phyloP scores from a whole-genome alignment of 768 basidiomycete species.

The Lepiota brunneoincarnata region DNA sequence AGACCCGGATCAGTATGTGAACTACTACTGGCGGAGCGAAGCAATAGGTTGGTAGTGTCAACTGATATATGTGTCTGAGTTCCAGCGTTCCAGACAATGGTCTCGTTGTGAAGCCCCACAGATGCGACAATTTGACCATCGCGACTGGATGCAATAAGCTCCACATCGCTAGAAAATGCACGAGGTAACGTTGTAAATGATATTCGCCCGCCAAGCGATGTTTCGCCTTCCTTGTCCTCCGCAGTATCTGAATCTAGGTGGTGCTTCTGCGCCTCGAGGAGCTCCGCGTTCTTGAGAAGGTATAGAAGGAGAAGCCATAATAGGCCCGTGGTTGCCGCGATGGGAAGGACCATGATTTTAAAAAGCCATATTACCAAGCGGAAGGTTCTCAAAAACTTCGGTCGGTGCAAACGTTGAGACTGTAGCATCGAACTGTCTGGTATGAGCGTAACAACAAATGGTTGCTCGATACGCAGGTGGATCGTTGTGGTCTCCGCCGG shows the following conservation, averaged over 20 bases:
- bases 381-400: constrained; percentile 45
- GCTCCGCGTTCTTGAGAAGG: constrained; percentile 87
- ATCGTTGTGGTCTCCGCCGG: constrained; percentile 44
- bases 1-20: constrained; percentile 48
- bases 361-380: constrained; percentile 68
- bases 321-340: constrained; percentile 67
- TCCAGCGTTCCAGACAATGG: constrained; percentile 64
- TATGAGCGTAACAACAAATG: constrained; percentile 69
- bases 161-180: constrained; percentile 79
- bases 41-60: constrained; percentile 50
- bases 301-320: constrained; percentile 81
- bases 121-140: constrained; percentile 66
- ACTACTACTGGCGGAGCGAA: constrained; percentile 46
- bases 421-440: constrained; percentile 30
- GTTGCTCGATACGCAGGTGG: constrained; percentile 79
- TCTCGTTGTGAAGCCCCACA: constrained; percentile 76
- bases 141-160: constrained; percentile 69
- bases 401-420: constrained; percentile 31
- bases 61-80: constrained; percentile 39
- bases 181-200: constrained; percentile 74
- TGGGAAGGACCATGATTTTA: constrained; percentile 84
- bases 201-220: constrained; percentile 40
- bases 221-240: constrained; percentile 24
- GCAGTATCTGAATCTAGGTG: constrained; percentile 43
- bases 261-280: constrained; percentile 82